Base-by-base conservation (phyloP, 495 filamentous ascomycete genomes). In the Durotheca rogersii region DNA sequence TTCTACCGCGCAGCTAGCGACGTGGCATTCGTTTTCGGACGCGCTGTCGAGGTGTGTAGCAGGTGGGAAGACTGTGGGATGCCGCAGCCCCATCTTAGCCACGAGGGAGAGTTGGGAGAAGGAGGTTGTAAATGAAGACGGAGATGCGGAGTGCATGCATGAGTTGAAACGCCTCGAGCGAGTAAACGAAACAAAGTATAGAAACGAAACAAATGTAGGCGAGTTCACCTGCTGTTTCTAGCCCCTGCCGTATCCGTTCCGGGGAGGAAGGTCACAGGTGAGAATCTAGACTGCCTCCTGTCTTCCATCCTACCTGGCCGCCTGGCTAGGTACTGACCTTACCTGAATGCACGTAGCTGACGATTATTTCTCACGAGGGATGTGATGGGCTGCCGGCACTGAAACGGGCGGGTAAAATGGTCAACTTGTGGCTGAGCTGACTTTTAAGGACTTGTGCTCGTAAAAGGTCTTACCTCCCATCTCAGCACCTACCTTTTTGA, bases 401-500 rank as follows among this genome's bases (percentile, higher is more conserved):
- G 23, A 27, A 27, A 27, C 23, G 4, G 4, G 9, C 23, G 4
- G 4, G 9, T 27, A 27, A 4, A 27, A 9, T 9, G 23, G 9
- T 9, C 23, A 9, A 9, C 23, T 27, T 27, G 23, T 4, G 23
- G 23, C 23, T 27, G 23, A 27, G 23, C 9, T 27, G 23, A 4
- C 4, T 4, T 4, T 27, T 27, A 9, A 4, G 23, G 23, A 9
- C n/a, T 27, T 27, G 9, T 4, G 23, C 9, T 4, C 23, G 9
- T 27, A 27, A 4, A 4, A 4, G 9, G 23, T 43, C 36, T 35
- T 41, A 20, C 0, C 41, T n/a, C n/a, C n/a, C n/a, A n/a, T n/a
- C n/a, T 59, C 53, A 34, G 48, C 47, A 57, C 47, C 42, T 57
- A 18, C 33, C 29, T 36, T 36, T 35, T 47, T n/a, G n/a, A n/a